phyloP scores from a whole-genome alignment of 257 asterid genomes.

The Fraxinus cuspidata region DNA sequence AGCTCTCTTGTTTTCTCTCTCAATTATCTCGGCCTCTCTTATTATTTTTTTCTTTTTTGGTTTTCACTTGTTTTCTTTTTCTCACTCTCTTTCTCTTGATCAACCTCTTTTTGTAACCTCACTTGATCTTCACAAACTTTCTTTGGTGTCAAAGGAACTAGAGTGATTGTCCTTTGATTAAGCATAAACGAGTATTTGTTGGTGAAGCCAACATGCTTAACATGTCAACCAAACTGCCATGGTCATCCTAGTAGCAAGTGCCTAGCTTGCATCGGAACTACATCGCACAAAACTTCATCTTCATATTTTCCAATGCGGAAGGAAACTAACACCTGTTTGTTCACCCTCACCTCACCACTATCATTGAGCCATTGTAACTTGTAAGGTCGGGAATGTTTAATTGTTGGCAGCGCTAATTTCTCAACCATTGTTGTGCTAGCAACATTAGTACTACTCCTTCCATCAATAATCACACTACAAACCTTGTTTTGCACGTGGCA shows the following conservation, averaged over 20 bases:
- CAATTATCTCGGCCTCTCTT: too few relatives aligned
- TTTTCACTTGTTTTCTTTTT: background rate
- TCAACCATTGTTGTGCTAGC: too few relatives aligned
- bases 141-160: background rate
- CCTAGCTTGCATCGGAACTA: background rate
- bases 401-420: too few relatives aligned
- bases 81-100: background rate
- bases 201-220: background rate
- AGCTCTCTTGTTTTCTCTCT: too few relatives aligned
- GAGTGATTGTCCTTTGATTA: background rate
- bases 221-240: conserved; percentile 8
- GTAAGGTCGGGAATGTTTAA: background rate
- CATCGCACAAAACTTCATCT: background rate
- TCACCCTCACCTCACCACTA: conserved; percentile 13
- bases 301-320: conserved; percentile 5
- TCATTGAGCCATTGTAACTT: conserved; percentile 20
- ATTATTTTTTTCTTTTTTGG: background rate
- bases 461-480: too few relatives aligned
- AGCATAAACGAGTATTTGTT: conserved; percentile 13
- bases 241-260: conserved; percentile 22
- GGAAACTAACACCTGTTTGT: conserved; percentile 18
- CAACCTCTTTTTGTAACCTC: background rate
- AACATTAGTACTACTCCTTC: too few relatives aligned
- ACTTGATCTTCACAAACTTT: background rate
- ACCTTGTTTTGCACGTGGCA: too few relatives aligned